Percentiles rank a stretch among this genome's conserved stretches.
phyloP scores from a whole-genome alignment of 768 basidiomycete species.

The Chiua virens region DNA sequence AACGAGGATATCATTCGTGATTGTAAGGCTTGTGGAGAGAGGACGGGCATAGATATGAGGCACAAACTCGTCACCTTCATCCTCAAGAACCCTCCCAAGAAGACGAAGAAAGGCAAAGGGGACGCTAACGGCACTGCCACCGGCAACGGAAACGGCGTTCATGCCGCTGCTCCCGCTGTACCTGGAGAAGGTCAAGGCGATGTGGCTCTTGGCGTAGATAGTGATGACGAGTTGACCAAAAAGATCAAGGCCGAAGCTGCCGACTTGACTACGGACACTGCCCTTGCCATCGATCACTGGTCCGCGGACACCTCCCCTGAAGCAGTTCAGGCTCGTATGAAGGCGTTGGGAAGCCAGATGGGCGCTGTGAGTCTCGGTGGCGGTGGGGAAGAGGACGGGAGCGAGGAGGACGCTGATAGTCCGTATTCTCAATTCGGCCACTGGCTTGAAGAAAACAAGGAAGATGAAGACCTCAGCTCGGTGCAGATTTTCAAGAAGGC shows the following conservation, averaged over 20 bases:
- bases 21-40: constrained; percentile 97
- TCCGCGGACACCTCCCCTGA: constrained; percentile 89
- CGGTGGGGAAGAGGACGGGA: constrained; percentile 79
- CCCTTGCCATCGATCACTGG: constrained; percentile 77
- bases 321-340: constrained; percentile 81
- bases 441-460: constrained; percentile 80
- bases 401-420: constrained; percentile 83
- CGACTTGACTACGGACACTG: constrained; percentile 62
- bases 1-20: constrained; percentile 89
- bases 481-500: constrained; percentile 84
- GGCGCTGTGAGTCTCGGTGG: constrained; percentile 51
- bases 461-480: constrained; percentile 34
- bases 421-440: constrained; percentile 81
- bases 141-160: constrained; percentile 47
- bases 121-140: constrained; percentile 56
- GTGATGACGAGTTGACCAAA: constrained; percentile 85
- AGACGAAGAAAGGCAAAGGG: constrained; percentile 51
- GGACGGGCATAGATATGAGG: constrained; percentile 90
- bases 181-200: constrained; percentile 43
- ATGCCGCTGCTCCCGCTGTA: constrained; percentile 37
- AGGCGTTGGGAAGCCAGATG: constrained; percentile 61
- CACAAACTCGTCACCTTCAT: constrained; percentile 97
- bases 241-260: constrained; percentile 92
- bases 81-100: constrained; percentile 95
- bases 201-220: constrained; percentile 56